Evolutionary conservation across 2,329 filamentous ascomycete species (phyloP).

Genomic region (Penicillium brevicompactum): DNA sequence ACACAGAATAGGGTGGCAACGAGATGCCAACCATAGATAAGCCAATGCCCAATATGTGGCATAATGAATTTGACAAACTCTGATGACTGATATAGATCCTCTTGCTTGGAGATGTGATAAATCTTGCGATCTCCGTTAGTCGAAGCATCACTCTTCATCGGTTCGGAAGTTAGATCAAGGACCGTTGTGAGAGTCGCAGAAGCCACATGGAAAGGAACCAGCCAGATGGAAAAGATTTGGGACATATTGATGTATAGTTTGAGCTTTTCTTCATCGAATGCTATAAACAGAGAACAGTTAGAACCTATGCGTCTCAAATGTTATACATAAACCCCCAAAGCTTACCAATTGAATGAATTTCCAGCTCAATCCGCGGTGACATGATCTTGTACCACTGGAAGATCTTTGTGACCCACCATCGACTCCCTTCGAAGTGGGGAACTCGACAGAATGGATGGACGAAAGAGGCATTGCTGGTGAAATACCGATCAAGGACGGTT

Average conservation of each 20-base stretch:
- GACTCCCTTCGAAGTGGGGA: slow-evolving; percentile 60
- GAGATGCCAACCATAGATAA: slow-evolving; percentile 66
- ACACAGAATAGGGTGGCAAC: slow-evolving; percentile 67
- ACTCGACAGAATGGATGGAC: slow-evolving; percentile 78
- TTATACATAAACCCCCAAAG: slow-evolving; percentile 12
- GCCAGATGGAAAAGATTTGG: slow-evolving; percentile 77
- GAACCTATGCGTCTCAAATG: not conserved
- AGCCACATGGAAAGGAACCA: slow-evolving; percentile 73
- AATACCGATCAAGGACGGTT: slow-evolving; percentile 69
- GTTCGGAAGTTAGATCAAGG: slow-evolving; percentile 59
- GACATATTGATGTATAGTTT: slow-evolving; percentile 73
- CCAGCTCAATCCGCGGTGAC: slow-evolving; percentile 70
- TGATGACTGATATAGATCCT: slow-evolving; percentile 78
- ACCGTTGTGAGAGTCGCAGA: slow-evolving; percentile 70
- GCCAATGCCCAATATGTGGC: slow-evolving; percentile 58
- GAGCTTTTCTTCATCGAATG: slow-evolving; percentile 66
- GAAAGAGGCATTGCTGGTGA: slow-evolving; percentile 71
- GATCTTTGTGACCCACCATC: slow-evolving; percentile 67
- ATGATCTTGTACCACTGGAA: slow-evolving; percentile 86
- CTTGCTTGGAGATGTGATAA: slow-evolving; percentile 75
- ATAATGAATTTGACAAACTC: slow-evolving; percentile 74
- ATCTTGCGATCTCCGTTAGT: slow-evolving; percentile 37
- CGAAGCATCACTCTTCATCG: slow-evolving; percentile 22
- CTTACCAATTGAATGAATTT: slow-evolving; percentile 63
- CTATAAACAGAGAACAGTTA: slow-evolving; percentile 42